Evolutionary conservation across 2,329 filamentous ascomycete genomes (phyloP).

Genomic region (Fusarium liriodendri): DNA sequence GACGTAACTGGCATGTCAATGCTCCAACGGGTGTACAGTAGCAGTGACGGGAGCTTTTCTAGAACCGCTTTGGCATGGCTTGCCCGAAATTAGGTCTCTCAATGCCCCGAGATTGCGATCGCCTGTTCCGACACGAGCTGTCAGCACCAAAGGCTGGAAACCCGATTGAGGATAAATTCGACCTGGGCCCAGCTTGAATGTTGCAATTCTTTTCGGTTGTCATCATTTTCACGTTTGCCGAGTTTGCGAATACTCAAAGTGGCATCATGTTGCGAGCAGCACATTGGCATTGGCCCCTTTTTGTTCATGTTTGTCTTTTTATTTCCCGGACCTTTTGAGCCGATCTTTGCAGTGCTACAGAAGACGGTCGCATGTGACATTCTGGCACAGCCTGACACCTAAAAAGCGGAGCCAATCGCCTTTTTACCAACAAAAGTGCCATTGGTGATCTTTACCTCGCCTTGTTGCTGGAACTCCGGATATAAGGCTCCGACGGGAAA

Average conservation of each 20-base stretch:
- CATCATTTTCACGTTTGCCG: not conserved
- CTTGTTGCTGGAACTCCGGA: constrained; percentile 27
- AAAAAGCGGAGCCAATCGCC: not conserved
- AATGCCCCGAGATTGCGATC: constrained; percentile 12
- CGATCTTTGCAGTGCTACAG: not conserved
- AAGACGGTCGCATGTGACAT: not conserved
- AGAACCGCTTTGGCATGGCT: not conserved
- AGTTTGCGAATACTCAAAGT: not conserved
- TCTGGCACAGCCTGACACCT: not conserved
- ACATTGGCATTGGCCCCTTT: not conserved
- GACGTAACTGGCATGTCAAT: not conserved
- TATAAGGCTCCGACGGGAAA: constrained; percentile 28
- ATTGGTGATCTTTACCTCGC: not conserved
- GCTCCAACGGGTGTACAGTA: not conserved
- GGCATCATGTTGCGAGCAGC: not conserved
- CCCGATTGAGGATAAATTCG: not conserved
- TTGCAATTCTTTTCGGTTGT: not conserved
- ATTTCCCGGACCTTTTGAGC: not conserved
- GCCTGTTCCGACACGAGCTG: not conserved
- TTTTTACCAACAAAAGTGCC: not conserved
- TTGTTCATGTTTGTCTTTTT: not conserved
- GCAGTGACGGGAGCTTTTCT: not conserved
- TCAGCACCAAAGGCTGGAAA: not conserved
- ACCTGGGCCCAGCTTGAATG: not conserved
- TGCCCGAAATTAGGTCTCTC: not conserved